Percentiles rank a stretch among this genome's conserved stretches.
Conservation (phyloP, 2,329 filamentous ascomycete genomes). For the Colletotrichum coccodes region DNA sequence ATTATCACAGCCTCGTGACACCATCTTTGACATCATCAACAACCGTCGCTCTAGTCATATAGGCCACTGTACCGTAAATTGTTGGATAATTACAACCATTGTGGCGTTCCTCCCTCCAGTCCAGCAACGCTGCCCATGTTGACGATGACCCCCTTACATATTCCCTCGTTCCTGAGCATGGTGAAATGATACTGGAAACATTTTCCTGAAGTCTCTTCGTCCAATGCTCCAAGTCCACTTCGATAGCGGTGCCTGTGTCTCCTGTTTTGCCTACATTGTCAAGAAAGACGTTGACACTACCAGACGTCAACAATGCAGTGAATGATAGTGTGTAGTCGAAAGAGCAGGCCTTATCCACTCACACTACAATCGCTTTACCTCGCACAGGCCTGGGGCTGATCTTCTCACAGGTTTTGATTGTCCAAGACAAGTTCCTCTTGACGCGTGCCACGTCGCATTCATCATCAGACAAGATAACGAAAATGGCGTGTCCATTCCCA, state of each 20-base stretch:
- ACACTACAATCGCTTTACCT: slow-evolving; percentile 52
- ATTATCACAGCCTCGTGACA: too few species aligned
- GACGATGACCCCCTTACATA: slow-evolving; percentile 62
- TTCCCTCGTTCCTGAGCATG: slow-evolving; percentile 55
- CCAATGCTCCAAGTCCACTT: slow-evolving; percentile 70
- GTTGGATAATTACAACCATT: slow-evolving; percentile 53
- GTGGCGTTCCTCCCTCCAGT: slow-evolving; percentile 51
- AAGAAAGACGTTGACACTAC: slow-evolving; percentile 69
- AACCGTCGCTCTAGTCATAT: slow-evolving; percentile 58
- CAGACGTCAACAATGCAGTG: slow-evolving; percentile 58
- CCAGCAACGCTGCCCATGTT: slow-evolving; percentile 73
- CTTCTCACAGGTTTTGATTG: slow-evolving; percentile 64
- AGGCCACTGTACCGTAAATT: slow-evolving; percentile 53
- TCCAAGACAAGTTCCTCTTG: slow-evolving; percentile 60
- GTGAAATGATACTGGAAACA: slow-evolving; percentile 34
- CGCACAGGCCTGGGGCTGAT: slow-evolving; percentile 49
- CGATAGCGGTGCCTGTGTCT: slow-evolving; percentile 66
- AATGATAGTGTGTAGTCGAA: slow-evolving; percentile 58
- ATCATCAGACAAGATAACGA: slow-evolving; percentile 68
- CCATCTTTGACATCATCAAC: slow-evolving; percentile 56
- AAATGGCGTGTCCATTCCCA: slow-evolving; percentile 68
- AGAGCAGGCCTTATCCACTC: slow-evolving; percentile 65
- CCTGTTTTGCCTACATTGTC: slow-evolving; percentile 74
- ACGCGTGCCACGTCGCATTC: slow-evolving; percentile 69
- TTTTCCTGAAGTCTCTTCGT: slow-evolving; percentile 59